phyloP scores from a whole-genome alignment of 768 basidiomycete genomes.

The Leccinum truebloodii region DNA sequence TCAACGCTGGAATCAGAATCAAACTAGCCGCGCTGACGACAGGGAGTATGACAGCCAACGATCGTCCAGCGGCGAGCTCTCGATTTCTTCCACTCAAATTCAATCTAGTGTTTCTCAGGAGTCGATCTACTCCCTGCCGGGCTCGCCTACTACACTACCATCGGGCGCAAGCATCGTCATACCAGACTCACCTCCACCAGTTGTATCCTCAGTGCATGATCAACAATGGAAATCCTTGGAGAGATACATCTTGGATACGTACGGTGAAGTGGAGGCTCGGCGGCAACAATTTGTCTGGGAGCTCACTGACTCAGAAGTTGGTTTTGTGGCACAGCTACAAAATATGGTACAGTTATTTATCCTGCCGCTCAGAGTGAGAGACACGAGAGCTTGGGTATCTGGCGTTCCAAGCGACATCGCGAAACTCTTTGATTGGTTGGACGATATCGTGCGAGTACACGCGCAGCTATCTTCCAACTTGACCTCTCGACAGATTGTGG shows the following conservation, averaged over 20 bases:
- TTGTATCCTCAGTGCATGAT: conserved; percentile 12
- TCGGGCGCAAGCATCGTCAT: conserved; percentile 11
- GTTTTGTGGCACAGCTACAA: conserved; percentile 66
- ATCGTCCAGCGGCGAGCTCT: conserved; percentile 10
- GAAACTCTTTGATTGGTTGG: conserved; percentile 83
- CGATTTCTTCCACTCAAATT: conserved; percentile 14
- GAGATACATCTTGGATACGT: conserved; percentile 24
- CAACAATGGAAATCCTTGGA: conserved; percentile 27
- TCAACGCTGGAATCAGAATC: conserved; percentile 18
- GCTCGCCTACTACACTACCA: conserved; percentile 13
- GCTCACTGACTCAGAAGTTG: conserved; percentile 65
- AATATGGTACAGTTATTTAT: conserved; percentile 73
- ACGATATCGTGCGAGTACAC: conserved; percentile 83
- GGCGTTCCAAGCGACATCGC: conserved; percentile 74
- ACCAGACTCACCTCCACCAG: conserved; percentile 13
- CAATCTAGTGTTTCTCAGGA: conserved; percentile 24
- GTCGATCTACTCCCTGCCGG: conserved; percentile 27
- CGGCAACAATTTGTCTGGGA: conserved; percentile 71
- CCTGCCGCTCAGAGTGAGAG: conserved; percentile 70
- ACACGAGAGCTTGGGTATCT: conserved; percentile 73
- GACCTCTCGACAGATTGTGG: conserved; percentile 40
- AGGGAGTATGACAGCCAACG: conserved; percentile 1
- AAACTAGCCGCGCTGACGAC: background rate
- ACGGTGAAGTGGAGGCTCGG: conserved; percentile 53
- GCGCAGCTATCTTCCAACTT: conserved; percentile 56